Conservation (phyloP, 371 early-diverging fungal genomes). For the Mortierella sp. region DNA sequence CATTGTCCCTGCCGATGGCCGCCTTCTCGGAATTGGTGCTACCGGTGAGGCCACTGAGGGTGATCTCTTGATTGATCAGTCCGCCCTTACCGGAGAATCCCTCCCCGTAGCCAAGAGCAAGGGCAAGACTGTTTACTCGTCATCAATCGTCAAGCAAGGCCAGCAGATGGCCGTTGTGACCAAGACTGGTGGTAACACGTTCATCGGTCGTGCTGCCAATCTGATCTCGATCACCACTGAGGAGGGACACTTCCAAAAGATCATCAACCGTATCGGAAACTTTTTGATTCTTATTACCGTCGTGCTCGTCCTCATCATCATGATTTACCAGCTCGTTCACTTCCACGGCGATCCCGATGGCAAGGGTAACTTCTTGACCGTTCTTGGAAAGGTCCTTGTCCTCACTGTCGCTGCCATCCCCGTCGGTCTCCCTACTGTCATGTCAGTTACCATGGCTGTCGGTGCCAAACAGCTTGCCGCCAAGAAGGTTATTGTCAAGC, state of each 20-base stretch:
- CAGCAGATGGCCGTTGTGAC: slow-evolving; percentile 87
- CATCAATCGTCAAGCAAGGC: slow-evolving; percentile 88
- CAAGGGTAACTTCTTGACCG: slow-evolving; percentile 62
- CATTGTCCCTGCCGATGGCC: slow-evolving; percentile 93
- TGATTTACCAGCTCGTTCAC: slow-evolving; percentile 76
- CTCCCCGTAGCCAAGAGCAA: slow-evolving; percentile 86
- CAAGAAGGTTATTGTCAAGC: slow-evolving; percentile 95
- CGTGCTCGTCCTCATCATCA: slow-evolving; percentile 84
- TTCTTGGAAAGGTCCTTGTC: slow-evolving; percentile 86
- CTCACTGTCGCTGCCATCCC: slow-evolving; percentile 98
- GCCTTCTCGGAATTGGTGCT: slow-evolving; percentile 86
- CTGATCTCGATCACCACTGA: slow-evolving; percentile 87
- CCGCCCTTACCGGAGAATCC: slow-evolving; percentile 96
- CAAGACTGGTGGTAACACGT: slow-evolving; percentile 87
- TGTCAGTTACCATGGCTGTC: slow-evolving; percentile 97
- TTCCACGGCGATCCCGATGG: slow-evolving; percentile 18
- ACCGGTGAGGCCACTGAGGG: slow-evolving; percentile 83
- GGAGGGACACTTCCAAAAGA: slow-evolving; percentile 90
- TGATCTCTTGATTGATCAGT: slow-evolving; percentile 91
- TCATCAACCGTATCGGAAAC: slow-evolving; percentile 93
- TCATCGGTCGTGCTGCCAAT: slow-evolving; percentile 91
- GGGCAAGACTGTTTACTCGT: slow-evolving; percentile 85
- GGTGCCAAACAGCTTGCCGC: slow-evolving; percentile 93
- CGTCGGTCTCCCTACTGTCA: slow-evolving; percentile 95
- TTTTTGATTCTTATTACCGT: slow-evolving; percentile 88